Evolutionary conservation across 768 basidiomycete genomes (phyloP).

Genomic region (Rickenella mellea): DNA sequence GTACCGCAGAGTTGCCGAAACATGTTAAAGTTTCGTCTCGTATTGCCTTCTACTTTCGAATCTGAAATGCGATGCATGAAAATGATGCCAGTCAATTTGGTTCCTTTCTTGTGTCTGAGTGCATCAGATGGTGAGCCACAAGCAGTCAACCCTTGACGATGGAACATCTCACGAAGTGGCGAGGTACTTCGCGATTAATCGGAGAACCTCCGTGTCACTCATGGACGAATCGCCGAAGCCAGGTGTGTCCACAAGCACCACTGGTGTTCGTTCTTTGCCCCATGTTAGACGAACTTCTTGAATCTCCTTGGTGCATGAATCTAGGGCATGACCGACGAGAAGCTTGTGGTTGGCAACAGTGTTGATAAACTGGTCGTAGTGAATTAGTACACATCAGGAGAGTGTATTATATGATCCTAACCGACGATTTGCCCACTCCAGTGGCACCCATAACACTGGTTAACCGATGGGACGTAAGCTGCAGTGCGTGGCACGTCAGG

Average conservation of each 20-base stretch:
- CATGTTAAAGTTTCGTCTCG: slow-evolving; percentile 35
- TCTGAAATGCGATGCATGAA: slow-evolving; percentile 16
- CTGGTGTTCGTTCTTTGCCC: slow-evolving; percentile 26
- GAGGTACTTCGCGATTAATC: slow-evolving; percentile 6
- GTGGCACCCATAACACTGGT: slow-evolving; percentile 25
- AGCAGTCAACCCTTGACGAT: background rate
- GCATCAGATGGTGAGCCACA: background rate
- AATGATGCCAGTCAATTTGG: slow-evolving; percentile 12
- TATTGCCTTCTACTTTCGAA: slow-evolving; percentile 11
- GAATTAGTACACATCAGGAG: slow-evolving; percentile 5
- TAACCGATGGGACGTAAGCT: too few species aligned
- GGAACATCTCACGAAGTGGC: slow-evolving; percentile 1
- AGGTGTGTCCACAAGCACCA: slow-evolving; percentile 48
- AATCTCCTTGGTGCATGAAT: slow-evolving; percentile 43
- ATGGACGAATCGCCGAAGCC: slow-evolving; percentile 46
- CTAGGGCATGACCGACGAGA: slow-evolving; percentile 32
- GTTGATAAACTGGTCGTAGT: slow-evolving; percentile 40
- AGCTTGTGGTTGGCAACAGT: slow-evolving; percentile 37
- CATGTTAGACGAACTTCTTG: slow-evolving; percentile 31
- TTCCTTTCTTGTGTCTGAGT: slow-evolving; percentile 11
- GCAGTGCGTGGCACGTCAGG: too few species aligned
- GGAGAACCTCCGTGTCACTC: slow-evolving; percentile 8
- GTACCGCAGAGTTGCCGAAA: slow-evolving; percentile 47
- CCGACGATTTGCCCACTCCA: slow-evolving; percentile 28
- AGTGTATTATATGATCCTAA: slow-evolving; percentile 5